phyloP scores from a whole-genome alignment of 2,329 filamentous ascomycete species.

The Purpureocillium lavendulum region DNA sequence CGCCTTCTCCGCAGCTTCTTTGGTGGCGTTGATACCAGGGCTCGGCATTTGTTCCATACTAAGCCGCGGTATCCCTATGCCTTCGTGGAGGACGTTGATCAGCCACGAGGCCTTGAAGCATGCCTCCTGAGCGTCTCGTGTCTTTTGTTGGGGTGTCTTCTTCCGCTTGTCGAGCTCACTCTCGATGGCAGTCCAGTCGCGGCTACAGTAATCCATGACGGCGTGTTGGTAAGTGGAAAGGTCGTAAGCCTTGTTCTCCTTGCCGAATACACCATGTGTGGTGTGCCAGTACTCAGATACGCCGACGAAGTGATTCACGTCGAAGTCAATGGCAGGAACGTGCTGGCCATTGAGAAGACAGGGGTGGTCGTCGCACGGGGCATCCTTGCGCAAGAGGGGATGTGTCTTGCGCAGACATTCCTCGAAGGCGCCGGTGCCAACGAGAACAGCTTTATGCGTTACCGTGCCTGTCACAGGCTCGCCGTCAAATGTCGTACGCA shows the following conservation, averaged over 20 bases:
- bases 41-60: conserved; percentile 58
- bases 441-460: conserved; percentile 41
- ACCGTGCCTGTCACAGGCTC: conserved; percentile 33
- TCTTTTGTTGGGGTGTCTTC: conserved; percentile 68
- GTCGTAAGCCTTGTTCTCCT: conserved; percentile 76
- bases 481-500: conserved; percentile 68
- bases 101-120: conserved; percentile 99
- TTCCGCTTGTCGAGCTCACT: conserved; percentile 55
- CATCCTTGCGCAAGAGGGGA: conserved; percentile 83
- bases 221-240: conserved; percentile 80
- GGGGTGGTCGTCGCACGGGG: conserved; percentile 71
- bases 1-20: conserved; percentile 57
- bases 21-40: conserved; percentile 60
- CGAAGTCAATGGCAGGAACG: conserved; percentile 91
- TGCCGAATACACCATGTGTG: conserved; percentile 85
- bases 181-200: conserved; percentile 72
- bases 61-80: conserved; percentile 84
- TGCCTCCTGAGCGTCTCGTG: conserved; percentile 72
- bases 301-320: conserved; percentile 94
- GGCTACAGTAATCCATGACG: conserved; percentile 77
- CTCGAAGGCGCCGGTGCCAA: conserved; percentile 81
- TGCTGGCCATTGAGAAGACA: conserved; percentile 88
- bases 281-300: conserved; percentile 99
- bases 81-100: conserved; percentile 92
- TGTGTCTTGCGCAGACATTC: conserved; percentile 77